phyloP scores from a whole-genome alignment of 148 eudicot genomes.

The Vaccinium darrowii region DNA sequence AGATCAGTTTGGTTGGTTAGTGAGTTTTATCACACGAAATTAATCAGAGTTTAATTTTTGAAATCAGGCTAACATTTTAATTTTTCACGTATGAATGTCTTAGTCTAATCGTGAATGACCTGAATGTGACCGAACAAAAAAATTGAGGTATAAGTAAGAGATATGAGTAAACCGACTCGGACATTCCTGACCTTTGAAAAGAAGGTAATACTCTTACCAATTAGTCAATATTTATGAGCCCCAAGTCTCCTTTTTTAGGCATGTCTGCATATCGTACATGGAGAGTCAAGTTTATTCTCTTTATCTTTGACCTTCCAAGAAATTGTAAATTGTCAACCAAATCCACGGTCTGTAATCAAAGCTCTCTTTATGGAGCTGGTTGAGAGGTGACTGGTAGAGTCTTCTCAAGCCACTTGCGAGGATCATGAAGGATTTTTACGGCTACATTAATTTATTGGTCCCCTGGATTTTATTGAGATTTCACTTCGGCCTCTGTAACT shows the following conservation, averaged over 20 bases:
- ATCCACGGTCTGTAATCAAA: background rate
- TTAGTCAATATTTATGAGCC: background rate
- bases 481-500: background rate
- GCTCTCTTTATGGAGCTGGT: background rate
- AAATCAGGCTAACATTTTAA: too few relatives aligned
- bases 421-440: background rate
- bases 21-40: too few relatives aligned
- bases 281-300: background rate
- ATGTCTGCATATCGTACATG: background rate
- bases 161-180: too few relatives aligned
- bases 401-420: background rate
- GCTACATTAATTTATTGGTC: background rate
- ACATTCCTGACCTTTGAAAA: too few relatives aligned
- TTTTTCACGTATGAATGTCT: too few relatives aligned
- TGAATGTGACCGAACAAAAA: too few relatives aligned
- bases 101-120: too few relatives aligned
- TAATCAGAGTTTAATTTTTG: too few relatives aligned
- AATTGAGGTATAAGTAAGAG: too few relatives aligned
- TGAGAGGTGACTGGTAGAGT: background rate
- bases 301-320: background rate
- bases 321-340: background rate
- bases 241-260: background rate
- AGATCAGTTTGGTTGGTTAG: too few relatives aligned
- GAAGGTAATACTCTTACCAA: too few relatives aligned
- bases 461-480: background rate